Evolutionary conservation across 805 yeast genomes (phyloP), one percentile per base, ranked within the genome.

Genomic region (Candida dendrica): DNA sequence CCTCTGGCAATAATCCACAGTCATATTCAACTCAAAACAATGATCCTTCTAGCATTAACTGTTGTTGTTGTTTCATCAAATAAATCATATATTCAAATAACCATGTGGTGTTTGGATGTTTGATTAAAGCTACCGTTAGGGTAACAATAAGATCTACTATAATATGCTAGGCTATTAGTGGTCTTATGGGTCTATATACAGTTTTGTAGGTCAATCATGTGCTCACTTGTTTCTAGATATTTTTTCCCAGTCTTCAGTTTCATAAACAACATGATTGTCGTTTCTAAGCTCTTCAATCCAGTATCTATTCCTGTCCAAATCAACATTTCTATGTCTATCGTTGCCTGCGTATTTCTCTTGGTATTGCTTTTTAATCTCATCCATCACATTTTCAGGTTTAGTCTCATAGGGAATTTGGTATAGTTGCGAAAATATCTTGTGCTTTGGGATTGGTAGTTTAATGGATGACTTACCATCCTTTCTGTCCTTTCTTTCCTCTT

Each of bases 1-100:
- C 50, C 77, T 63, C 53, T 77, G 84, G 60, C 93, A 84, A 33
- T 61, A 61, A 53, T 50, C 4, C 59, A 44, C 26, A n/a, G 24
- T 11, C 34, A 32, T 32, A 4, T 9, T 32, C 17, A 27, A 27
- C 13, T 11, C n/a, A 8, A 27, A 27, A n/a, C n/a, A n/a, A n/a
- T n/a, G n/a, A n/a, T n/a, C n/a, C n/a, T n/a, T n/a, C n/a, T n/a
- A n/a, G n/a, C n/a, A n/a, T n/a, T n/a, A n/a, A 22, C 8, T 22
- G 24, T 22, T 22, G 24, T 22, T 22, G 8, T 22, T 6, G 24
- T 22, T 22, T 6, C 8, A 22, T 22, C 24, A 22, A 22, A 22
- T 22, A 6, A 22, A 22, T 22, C 24, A 8, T 6, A 22, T 22
- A 22, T 6, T 8, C 24, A 8, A 22, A 22, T 22, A 22, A 22